phyloP scores from a whole-genome alignment of 495 filamentous ascomycete genomes.

The Aeminium ludgeri region DNA sequence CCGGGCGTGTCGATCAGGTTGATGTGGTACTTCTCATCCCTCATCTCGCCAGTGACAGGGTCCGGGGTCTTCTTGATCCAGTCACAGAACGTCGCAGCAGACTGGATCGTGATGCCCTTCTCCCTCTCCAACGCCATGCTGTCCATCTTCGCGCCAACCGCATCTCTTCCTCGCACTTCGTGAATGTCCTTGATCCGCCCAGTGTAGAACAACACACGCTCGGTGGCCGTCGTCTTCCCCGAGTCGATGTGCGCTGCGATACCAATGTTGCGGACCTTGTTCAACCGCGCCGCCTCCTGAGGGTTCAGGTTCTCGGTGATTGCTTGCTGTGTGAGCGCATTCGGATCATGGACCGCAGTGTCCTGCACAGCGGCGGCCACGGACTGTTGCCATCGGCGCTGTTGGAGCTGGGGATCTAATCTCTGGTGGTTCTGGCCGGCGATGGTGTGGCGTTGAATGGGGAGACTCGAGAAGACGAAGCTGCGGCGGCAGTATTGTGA shows the following conservation, averaged over 20 bases:
- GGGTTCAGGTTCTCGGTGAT: constrained; percentile 62
- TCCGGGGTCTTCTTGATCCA: constrained; percentile 63
- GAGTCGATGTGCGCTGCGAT: constrained; percentile 99
- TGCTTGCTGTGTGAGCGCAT: constrained; percentile 42
- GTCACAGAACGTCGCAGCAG: constrained; percentile 93
- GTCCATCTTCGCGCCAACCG: constrained; percentile 98
- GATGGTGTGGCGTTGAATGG: background rate
- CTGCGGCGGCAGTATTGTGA: constrained; percentile 4
- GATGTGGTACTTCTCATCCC: constrained; percentile 85
- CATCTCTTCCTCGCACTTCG: constrained; percentile 90
- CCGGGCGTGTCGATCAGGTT: constrained; percentile 98
- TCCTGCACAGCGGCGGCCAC: constrained; percentile 33
- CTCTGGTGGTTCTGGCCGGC: constrained; percentile 7
- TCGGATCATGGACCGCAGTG: constrained; percentile 43
- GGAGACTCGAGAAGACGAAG: constrained; percentile 7
- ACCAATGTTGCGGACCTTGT: constrained; percentile 83
- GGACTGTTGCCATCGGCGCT: constrained; percentile 21
- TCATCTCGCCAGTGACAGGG: constrained; percentile 35
- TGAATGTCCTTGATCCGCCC: constrained; percentile 93
- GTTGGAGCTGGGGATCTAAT: constrained; percentile 15
- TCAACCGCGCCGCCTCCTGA: constrained; percentile 56
- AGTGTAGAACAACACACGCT: constrained; percentile 96
- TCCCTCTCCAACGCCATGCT: constrained; percentile 98
- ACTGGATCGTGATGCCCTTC: constrained; percentile 98
- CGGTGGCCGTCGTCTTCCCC: constrained; percentile 93